Evolutionary conservation across 2,329 filamentous ascomycete genomes (phyloP).

Genomic region (Pseudodiploospora longispora): DNA sequence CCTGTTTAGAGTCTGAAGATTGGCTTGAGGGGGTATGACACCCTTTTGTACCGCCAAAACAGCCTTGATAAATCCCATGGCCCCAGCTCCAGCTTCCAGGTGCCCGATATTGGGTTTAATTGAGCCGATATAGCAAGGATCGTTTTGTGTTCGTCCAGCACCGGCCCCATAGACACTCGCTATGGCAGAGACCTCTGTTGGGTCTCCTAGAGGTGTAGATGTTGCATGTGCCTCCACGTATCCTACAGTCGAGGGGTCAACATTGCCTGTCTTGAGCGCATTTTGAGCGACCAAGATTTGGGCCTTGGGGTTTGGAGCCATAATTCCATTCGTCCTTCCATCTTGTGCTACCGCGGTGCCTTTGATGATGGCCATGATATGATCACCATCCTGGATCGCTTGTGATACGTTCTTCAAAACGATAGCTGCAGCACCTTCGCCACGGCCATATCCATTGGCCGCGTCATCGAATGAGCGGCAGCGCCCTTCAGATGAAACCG

Average conservation of each 20-base stretch:
- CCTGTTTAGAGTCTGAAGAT: slow-evolving; percentile 46
- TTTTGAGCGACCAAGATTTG: slow-evolving; percentile 33
- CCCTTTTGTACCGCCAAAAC: slow-evolving; percentile 2
- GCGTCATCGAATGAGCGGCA: slow-evolving; percentile 31
- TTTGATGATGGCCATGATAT: slow-evolving; percentile 22
- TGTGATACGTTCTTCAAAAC: slow-evolving; percentile 47
- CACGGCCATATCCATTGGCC: slow-evolving; percentile 45
- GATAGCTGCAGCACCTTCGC: slow-evolving; percentile 46
- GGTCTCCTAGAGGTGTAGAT: slow-evolving; percentile 39
- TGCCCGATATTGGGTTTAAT: slow-evolving; percentile 5
- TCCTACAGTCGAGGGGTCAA: slow-evolving; percentile 26
- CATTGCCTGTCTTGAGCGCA: slow-evolving; percentile 29
- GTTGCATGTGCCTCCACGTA: slow-evolving; percentile 44
- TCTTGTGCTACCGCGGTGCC: slow-evolving; percentile 25
- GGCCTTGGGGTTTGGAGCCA: slow-evolving; percentile 35
- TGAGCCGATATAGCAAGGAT: slow-evolving; percentile 1
- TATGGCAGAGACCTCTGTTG: slow-evolving; percentile 20
- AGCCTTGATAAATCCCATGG: slow-evolving; percentile 3
- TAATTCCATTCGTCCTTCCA: slow-evolving; percentile 35
- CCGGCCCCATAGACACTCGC: neutral
- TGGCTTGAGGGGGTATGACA: slow-evolving; percentile 55
- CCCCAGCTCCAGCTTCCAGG: slow-evolving; percentile 1
- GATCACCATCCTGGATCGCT: slow-evolving; percentile 43
- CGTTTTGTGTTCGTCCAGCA: neutral
- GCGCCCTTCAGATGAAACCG: slow-evolving; percentile 2